Evolutionary conservation across 371 early-diverging fungal species (phyloP), one percentile per base, ranked within the genome.

Genomic region (Zancudomyces culisetae): DNA sequence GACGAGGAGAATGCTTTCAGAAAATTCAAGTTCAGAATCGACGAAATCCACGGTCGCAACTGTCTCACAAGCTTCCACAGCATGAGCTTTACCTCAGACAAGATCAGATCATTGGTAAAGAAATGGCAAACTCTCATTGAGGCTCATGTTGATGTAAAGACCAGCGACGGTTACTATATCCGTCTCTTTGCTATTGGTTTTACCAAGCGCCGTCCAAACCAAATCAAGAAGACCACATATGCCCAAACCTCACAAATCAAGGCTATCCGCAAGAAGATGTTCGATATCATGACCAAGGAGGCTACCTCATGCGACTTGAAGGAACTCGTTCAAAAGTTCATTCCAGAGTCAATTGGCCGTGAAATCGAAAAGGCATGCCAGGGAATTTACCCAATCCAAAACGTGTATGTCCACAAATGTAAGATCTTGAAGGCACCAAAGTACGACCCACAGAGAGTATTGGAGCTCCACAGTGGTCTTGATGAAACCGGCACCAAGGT

Each of bases 61-160:
- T 90, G 93, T 79, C 81, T 98, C 52, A 94, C 98, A 82, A 90
- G 90, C 82, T 99, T 99, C 83, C 83, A 99, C 87, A 90, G 98
- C 61, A 98, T 99, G 98, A 90, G 92, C 74, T 84, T 99, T 77
- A 96, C 98, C 66, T 85, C 94, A 55, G 99, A 99, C 80, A 99
- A 99, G 85, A 82, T 97, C 73, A 86, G 97, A 66, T 95, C 96
- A 67, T 80, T 99, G 75, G 90, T 99, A 75, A 94, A 92, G 86
- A 99, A 99, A 85, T 98, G 99, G 98, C 98, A 97, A 81, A 80
- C 98, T 58, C 77, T 98, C 55, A 93, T 99, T 56, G 99, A 99
- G 77, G 97, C 97, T 58, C 80, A 85, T 74, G 81, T 90, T 47
- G 98, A 98, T 72, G 87, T 98, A 78, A 96, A 93, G 83, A 98